A percentile compares a stretch with the other conserved stretches of the same genome.
Evolutionary conservation across 192 early-diverging fungal genomes (phyloP).

Genomic region (Kappamyces sp.): DNA sequence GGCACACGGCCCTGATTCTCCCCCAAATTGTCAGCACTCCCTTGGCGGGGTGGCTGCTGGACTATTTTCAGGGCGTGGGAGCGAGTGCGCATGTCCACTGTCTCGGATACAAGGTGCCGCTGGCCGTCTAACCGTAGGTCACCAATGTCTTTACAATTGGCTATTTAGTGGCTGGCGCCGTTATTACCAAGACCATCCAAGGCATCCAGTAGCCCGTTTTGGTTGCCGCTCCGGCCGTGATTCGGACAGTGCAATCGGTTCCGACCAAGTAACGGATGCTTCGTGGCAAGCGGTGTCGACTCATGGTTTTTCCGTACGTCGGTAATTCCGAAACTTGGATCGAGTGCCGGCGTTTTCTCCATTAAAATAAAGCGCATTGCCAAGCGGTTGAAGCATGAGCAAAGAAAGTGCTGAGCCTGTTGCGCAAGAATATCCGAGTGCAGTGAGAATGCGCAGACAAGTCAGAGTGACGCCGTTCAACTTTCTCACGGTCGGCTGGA

Average conservation of each 20-base stretch:
- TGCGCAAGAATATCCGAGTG: no score
- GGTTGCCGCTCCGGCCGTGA: no score
- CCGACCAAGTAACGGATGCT: no score
- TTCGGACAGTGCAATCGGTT: no score
- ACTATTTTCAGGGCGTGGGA: slow-evolving; percentile 32
- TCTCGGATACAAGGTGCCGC: slow-evolving; percentile 38
- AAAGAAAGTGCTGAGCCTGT: no score
- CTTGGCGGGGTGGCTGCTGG: slow-evolving; percentile 31
- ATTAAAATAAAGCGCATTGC: no score
- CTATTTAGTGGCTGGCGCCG: slow-evolving; percentile 25
- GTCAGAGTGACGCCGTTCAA: neutral
- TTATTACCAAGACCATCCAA: slow-evolving; percentile 20
- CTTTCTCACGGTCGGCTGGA: slow-evolving; percentile 16
- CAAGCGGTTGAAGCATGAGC: no score
- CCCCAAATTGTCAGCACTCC: slow-evolving; percentile 38
- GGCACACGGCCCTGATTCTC: slow-evolving; percentile 34
- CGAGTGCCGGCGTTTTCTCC: no score
- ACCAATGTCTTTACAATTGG: neutral
- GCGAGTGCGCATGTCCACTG: slow-evolving; percentile 18
- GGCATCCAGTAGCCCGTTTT: slow-evolving; percentile 12
- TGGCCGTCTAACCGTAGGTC: slow-evolving; percentile 9
- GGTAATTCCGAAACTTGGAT: no score
- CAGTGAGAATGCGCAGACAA: neutral
- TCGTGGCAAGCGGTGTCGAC: no score
- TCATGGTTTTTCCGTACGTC: no score